Evolutionary conservation across 106 monocot genomes (phyloP), one percentile per base, ranked within the genome.

Genomic region (Acanthochlamys bracteata): DNA sequence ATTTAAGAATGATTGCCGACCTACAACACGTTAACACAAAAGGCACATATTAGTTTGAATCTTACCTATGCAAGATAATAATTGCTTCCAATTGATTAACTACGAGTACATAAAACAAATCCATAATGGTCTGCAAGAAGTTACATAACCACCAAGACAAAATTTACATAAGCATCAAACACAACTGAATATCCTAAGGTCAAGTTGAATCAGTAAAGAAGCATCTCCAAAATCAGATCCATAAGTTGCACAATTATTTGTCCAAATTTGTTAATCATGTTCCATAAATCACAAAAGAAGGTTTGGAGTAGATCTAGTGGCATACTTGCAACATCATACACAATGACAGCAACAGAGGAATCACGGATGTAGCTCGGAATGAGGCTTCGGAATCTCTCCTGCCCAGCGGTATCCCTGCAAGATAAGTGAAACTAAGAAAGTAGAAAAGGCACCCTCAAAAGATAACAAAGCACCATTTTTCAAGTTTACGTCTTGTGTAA

Each of bases 291-390:
- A 33, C 33, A 33, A 33, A 33, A 33, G 1, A 33, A 33, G 33
- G 33, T 33, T 1, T 6, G 1, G 33, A 33, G 33, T 6, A 3
- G 1, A 1, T 3, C 1, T 6, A 6, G 33, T 33, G 33, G 33
- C 49, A 65, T 71, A 86, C 86, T 79, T 53, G 86, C 75, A 62
- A 86, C 78, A 68, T 86, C 86, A 61, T 79, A 86, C 17, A 86
- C 82, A 57, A 86, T 82, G 21, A 82, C 76, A 23, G 86, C 86
- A 60, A 86, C 86, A 39, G 86, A 82, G 19, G 82, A 86, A 67
- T 86, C 82, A 10, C 86, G 27, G 27, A 86, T 86, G 63, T 86
- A 86, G 75, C 82, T 82, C 20, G 86, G 86, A 53, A 86, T 86
- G 40, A 86, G 73, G 60, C 79, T 79, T 39, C 79, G 57, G 43